phyloP scores from a whole-genome alignment of 208 protist species.

The Strigomonas galati region DNA sequence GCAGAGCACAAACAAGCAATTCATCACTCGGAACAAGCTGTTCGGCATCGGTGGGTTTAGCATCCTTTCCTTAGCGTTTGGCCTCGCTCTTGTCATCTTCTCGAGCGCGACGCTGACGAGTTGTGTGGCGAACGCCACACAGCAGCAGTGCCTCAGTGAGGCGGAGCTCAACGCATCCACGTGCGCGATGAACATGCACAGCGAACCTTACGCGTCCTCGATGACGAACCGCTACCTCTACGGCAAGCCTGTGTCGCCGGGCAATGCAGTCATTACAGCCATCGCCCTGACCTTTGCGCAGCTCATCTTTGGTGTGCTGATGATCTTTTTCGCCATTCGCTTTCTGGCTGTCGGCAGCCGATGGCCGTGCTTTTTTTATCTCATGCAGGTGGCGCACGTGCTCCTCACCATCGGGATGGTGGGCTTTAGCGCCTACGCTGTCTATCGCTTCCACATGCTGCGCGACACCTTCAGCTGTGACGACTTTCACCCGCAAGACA shows the following conservation, averaged over 20 bases:
- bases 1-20: slow-evolving; percentile 36
- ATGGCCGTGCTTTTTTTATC: slow-evolving; percentile 41
- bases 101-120: neutral
- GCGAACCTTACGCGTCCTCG: neutral
- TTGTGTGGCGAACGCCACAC: neutral
- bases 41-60: slow-evolving; percentile 15
- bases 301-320: slow-evolving; percentile 23
- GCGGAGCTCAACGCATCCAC: neutral
- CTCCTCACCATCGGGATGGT: slow-evolving; percentile 29
- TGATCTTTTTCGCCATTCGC: slow-evolving; percentile 59
- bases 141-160: neutral
- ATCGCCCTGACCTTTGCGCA: slow-evolving; percentile 42
- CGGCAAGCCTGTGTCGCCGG: slow-evolving; percentile 20
- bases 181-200: slow-evolving; percentile 11
- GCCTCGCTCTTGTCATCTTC: slow-evolving; percentile 32
- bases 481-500: neutral
- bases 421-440: slow-evolving; percentile 47
- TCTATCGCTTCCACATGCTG: slow-evolving; percentile 28
- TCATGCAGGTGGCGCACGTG: slow-evolving; percentile 42
- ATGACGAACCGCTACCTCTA: slow-evolving; percentile 31
- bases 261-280: slow-evolving; percentile 41
- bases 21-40: slow-evolving; percentile 28
- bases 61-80: slow-evolving; percentile 35
- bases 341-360: slow-evolving; percentile 36
- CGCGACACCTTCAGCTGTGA: slow-evolving; percentile 10